Evolutionary conservation across 306 rosid genomes (phyloP), one percentile per base, ranked within the genome.

Genomic region (Prunus mira): DNA sequence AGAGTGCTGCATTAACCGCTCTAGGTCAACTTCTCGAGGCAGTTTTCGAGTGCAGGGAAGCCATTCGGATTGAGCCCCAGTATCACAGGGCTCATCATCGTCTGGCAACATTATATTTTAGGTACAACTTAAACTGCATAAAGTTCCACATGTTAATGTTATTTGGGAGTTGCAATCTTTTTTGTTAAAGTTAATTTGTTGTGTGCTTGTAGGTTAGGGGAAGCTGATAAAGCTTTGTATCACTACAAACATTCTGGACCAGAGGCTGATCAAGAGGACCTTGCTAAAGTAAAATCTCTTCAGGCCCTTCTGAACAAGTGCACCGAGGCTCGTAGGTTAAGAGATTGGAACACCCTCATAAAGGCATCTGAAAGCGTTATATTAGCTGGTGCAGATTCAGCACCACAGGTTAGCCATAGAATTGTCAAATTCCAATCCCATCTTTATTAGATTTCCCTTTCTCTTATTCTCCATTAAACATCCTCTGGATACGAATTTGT

Each of bases 51-150:
- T 94, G 98, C 65, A 85, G 92, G 68, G 96, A 92, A 85, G 98
- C 98, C 34, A 89, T 94, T 71, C 80, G 82, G 43, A 94, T 94
- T 15, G 98, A 94, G 13, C 91, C 95, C 18, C 91, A 84, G 75
- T 92, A 94, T 75, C 93, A 90, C 1, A 81, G 96, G 85, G 98
- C 98, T 73, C 98, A 94, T 75, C 88, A 81, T 75, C 95, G 98
- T 18, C 84, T 92, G 78, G 97, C 93, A 28, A 87, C 88, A 45
- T 86, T 94, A 84, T 85, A 90, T 64, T 76, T 91, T 22, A 90
- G 96, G 98, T 90, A 88, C 34, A 76, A 13, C 57, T 55, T 3
- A 32, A 27, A 65, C 18, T 76, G 55, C 75, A 61, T 5, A 17
- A 57, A 12, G 3, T 50, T 75, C 22, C 19, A 32, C 10, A 20